Evolutionary conservation across 208 protist genomes (phyloP), one percentile per base, ranked within the genome.

Genomic region (Angomonas deanei): DNA sequence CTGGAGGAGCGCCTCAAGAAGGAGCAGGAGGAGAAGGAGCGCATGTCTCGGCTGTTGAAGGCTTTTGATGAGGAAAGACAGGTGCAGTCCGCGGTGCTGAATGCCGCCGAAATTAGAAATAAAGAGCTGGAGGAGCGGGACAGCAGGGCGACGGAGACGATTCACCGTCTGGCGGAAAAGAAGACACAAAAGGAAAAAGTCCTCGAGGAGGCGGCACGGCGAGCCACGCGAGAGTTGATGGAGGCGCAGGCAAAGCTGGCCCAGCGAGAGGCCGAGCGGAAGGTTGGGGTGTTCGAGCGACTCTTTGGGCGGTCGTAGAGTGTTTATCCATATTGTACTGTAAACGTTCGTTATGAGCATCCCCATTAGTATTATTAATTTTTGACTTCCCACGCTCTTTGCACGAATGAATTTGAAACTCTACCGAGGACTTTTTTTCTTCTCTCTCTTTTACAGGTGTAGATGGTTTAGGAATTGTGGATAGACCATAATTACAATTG

Each of bases 31-130:
- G 84, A 94, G 48, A 86, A 86, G 58, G 13, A 59, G 26, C 77
- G 70, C 17, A 77, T 87, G 72, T 48, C 72, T 28, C 75, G 74
- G 0, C 73, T 91, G 30, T 80, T 93, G 31, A 56, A 80, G 2
- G 80, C 83, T 0, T 61, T 93, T 26, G 81, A 75, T 31, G 65
- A 74, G 15, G 81, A 93, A 56, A 78, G 87, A 1, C 77, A 89
- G 64, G 63, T 82, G 53, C 65, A 83, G 33, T 66, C 80, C 2
- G 65, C 62, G 15, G 74, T 89, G n/a, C 66, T 89, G 28, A 57
- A 42, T 34, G 65, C 77, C 47, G 64, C 70, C 27, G 64, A 85
- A 60, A 70, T 52, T 53, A 72, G 74, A 3, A 83, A 74, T 46
- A 70, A 70, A 42, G 79, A 91, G 55, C 74, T 86, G 42, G 70